Evolutionary conservation across 2,329 filamentous ascomycete genomes (phyloP).

Genomic region (Penicillium sp.): DNA sequence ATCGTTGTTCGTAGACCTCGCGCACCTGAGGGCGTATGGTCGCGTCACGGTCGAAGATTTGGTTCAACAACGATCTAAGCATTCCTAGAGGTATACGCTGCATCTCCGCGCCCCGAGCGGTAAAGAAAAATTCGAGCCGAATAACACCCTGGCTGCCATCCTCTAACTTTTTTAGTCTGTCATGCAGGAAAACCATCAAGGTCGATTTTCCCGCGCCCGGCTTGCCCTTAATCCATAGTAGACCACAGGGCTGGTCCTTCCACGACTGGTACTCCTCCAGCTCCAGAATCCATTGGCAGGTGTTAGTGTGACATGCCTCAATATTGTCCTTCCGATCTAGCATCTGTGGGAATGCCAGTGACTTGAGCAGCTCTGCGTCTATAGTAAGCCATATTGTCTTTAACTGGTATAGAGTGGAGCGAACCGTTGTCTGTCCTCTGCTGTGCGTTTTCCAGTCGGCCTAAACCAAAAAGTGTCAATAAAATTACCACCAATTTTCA

Average conservation of each 20-base stretch:
- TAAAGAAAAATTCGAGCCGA: slow-evolving; percentile 21
- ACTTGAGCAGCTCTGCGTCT: neutral
- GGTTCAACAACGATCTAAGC: slow-evolving; percentile 17
- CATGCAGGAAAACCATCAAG: slow-evolving; percentile 19
- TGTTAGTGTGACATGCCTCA: slow-evolving; percentile 4
- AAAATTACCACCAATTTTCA: neutral
- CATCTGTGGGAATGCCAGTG: slow-evolving; percentile 14
- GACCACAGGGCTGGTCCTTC: neutral
- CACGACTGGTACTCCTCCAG: slow-evolving; percentile 9
- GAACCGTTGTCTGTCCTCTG: neutral
- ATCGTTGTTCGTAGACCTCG: slow-evolving; percentile 6
- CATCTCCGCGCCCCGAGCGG: slow-evolving; percentile 10
- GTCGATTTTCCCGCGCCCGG: slow-evolving; percentile 24
- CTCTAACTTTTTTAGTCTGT: neutral
- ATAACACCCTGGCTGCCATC: neutral
- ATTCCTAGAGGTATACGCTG: slow-evolving; percentile 16
- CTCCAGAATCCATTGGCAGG: slow-evolving; percentile 15
- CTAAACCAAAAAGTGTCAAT: neutral
- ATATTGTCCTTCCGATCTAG: slow-evolving; percentile 7
- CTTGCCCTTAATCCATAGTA: slow-evolving; percentile 26
- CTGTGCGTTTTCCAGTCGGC: neutral
- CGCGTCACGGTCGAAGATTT: slow-evolving; percentile 9
- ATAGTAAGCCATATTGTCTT: neutral
- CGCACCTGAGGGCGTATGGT: slow-evolving; percentile 3
- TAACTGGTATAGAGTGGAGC: neutral